phyloP scores from a whole-genome alignment of 176 grass and related monocot species.

The Hordeum marinum region DNA sequence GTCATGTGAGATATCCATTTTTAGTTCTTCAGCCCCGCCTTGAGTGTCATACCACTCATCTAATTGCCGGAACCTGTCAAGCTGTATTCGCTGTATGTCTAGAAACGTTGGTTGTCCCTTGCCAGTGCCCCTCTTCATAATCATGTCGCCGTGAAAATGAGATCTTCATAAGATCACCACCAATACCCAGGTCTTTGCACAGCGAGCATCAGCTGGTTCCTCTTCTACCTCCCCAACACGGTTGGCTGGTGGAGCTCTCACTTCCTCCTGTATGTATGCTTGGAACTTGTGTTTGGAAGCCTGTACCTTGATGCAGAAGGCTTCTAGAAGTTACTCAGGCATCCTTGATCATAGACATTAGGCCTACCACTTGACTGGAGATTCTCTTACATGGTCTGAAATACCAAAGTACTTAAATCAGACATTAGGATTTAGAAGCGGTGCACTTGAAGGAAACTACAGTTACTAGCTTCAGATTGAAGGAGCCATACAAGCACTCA shows the following conservation, averaged over 20 bases:
- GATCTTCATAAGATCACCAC: constrained; percentile 31
- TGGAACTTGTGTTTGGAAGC: constrained; percentile 66
- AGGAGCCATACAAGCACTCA: too few relatives aligned
- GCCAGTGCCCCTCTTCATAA: too few relatives aligned
- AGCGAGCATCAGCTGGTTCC: constrained; percentile 17
- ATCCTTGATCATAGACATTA: constrained; percentile 62
- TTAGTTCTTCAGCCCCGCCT: too few relatives aligned
- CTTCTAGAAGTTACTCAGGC: constrained; percentile 68
- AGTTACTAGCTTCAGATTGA: too few relatives aligned
- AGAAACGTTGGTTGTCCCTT: too few relatives aligned
- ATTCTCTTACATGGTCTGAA: constrained; percentile 87
- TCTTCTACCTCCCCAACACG: constrained; percentile 41
- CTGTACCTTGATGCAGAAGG: constrained; percentile 38
- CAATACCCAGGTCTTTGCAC: constrained; percentile 65
- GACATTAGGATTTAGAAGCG: too few relatives aligned
- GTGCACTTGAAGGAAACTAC: not conserved
- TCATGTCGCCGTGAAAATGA: constrained; percentile 36
- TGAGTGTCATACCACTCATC: not conserved
- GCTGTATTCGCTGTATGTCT: too few relatives aligned
- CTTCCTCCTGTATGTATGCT: constrained; percentile 46
- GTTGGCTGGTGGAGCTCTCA: constrained; percentile 22
- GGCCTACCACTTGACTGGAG: constrained; percentile 47
- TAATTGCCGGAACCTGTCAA: too few relatives aligned
- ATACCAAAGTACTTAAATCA: constrained; percentile 8
- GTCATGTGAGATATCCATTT: too few relatives aligned